These are phyloP conservation scores for Populus simonii DNA, from an alignment of 345 rosid genomes.

Conservation along the genomic window DNA sequence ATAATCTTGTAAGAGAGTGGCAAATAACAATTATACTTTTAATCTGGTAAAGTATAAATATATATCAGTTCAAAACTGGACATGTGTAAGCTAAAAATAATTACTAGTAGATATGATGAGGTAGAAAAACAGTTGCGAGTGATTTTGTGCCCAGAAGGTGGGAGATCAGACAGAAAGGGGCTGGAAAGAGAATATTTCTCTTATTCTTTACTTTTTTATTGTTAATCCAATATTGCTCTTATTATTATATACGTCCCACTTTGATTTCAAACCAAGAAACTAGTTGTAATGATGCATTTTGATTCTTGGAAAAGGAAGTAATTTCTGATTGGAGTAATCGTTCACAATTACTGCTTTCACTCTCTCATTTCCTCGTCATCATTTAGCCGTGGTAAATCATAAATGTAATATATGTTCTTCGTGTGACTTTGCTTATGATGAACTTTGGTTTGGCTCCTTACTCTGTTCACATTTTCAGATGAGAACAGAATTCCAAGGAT, in stretches of 20 bases:
- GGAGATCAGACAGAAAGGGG: not conserved
- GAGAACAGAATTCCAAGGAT: too few species aligned
- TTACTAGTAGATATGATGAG: not conserved
- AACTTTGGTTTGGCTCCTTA: too few species aligned
- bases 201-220: too few species aligned
- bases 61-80: not conserved
- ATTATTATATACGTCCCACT: not conserved
- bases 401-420: not conserved
- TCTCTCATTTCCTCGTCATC: not conserved
- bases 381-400: not conserved
- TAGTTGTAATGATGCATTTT: constrained; percentile 3
- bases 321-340: not conserved
- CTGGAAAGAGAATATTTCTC: too few species aligned
- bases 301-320: not conserved
- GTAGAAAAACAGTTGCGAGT: not conserved
- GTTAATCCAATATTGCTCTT: too few species aligned
- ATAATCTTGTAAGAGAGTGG: constrained; percentile 9
- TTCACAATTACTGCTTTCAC: not conserved
- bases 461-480: too few species aligned
- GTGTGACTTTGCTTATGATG: too few species aligned
- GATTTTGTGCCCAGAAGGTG: not conserved
- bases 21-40: not conserved
- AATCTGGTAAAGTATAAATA: constrained; percentile 13
- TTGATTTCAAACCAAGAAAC: constrained; percentile 7
- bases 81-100: not conserved